Base-by-base conservation (phyloP, 2,329 filamentous ascomycete genomes). In the Alternaria triticina region DNA sequence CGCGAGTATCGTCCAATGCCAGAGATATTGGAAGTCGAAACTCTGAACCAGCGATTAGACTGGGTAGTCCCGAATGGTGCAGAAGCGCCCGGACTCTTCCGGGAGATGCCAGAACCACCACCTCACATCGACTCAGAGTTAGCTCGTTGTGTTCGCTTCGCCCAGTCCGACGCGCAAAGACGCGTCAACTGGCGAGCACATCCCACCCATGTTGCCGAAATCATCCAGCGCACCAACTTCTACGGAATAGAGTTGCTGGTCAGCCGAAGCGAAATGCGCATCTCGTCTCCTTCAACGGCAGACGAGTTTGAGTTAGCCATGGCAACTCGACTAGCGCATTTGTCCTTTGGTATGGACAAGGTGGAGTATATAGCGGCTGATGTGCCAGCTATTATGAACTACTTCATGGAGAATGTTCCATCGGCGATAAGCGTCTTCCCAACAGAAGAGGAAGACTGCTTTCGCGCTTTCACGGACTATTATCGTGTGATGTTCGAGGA, bases 71-170 rank as follows among this genome's bases (percentile, higher is more conserved):
- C 23, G 15, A 12, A 13, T 23, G 11, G 22, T 4, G 33, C 22
- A 6, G 27, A 40, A 27, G 28, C 25, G 5, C 36, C 27, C 11
- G 20, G 15, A 1, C 54, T 52, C 1, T 20, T 52, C 20, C 25
- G 54, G 10, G 36, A 23, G 1, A n/a, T 57, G 25, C 9, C 43
- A 12, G 23, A 13, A 33, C 44, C 55, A 8, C 47, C 49, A 27
- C n/a, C 25, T 0, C 17, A 47, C 7, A 49, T 40, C 10, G 8
- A 28, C 17, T 56, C 61, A 3, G 27, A 61, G n/a, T 25, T 59
- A 8, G 40, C 54, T 17, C 61, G 61, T 20, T 64, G 57, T 44
- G 44, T 64, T 23, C 61, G 64, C 11, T 66, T 60, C 11, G 57
- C 64, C 9, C 54, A 56, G 22, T 61, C 54, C 3, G 25, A 55